Conservation (phyloP, 2,329 filamentous ascomycete genomes). For the Neofusicoccum laricinum region DNA sequence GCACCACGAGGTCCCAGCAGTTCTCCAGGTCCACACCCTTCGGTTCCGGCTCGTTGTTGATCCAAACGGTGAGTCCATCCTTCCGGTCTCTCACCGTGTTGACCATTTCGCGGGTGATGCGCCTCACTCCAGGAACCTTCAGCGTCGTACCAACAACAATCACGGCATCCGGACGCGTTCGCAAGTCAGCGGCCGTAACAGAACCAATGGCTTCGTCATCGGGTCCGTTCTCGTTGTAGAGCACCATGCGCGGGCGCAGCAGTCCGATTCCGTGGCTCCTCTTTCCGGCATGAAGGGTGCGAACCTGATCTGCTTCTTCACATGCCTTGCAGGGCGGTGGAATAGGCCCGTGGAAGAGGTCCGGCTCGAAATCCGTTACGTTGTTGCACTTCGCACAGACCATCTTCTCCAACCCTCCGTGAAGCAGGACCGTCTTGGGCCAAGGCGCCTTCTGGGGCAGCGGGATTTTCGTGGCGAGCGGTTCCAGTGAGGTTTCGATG, state of each 20-base stretch:
- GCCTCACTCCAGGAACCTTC: constrained; percentile 88
- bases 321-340: constrained; percentile 78
- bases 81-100: constrained; percentile 76
- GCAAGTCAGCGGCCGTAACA: constrained; percentile 81
- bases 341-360: constrained; percentile 78
- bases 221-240: constrained; percentile 97
- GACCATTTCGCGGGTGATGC: constrained; percentile 89
- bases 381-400: constrained; percentile 89
- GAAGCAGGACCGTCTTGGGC: constrained; percentile 89
- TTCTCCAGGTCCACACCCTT: constrained; percentile 81
- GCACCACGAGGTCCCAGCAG: constrained; percentile 88
- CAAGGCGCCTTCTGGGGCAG: constrained; percentile 82
- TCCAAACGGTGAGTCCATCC: constrained; percentile 88
- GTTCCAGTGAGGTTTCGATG: constrained; percentile 79
- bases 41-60: constrained; percentile 86
- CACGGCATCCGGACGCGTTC: constrained; percentile 81
- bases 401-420: constrained; percentile 94
- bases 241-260: constrained; percentile 85
- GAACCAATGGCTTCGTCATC: constrained; percentile 95
- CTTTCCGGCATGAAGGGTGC: constrained; percentile 74
- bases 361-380: constrained; percentile 71
- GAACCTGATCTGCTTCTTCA: constrained; percentile 69
- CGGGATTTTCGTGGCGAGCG: constrained; percentile 76
- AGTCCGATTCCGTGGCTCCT: constrained; percentile 91
- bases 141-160: constrained; percentile 94